Evolutionary conservation across 495 filamentous ascomycete genomes (phyloP).

Genomic region (Aspergillus funiculosus): DNA sequence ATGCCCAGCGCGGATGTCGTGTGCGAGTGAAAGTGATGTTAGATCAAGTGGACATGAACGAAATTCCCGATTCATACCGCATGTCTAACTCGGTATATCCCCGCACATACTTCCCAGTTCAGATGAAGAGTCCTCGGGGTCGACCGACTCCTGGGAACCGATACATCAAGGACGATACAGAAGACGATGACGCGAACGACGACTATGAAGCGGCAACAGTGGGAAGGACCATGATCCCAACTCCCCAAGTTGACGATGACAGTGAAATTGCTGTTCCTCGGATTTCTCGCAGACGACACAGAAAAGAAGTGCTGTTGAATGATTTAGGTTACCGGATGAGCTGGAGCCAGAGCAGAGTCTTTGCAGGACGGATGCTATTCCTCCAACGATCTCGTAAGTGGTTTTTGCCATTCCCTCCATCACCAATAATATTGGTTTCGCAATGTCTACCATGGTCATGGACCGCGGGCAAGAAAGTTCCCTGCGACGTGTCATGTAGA

Average conservation of each 20-base stretch:
- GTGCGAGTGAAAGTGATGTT: conserved; percentile 83
- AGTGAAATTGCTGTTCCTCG: conserved; percentile 66
- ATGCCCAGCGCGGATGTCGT: conserved; percentile 67
- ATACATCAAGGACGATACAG: conserved; percentile 59
- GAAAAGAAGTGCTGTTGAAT: conserved; percentile 80
- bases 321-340: conserved; percentile 92
- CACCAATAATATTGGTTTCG: conserved; percentile 9
- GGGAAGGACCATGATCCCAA: conserved; percentile 56
- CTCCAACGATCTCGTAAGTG: conserved; percentile 87
- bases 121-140: conserved; percentile 72
- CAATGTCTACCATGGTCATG: too few species aligned
- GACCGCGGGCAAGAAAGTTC: too few species aligned
- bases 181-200: conserved; percentile 53
- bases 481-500: too few species aligned
- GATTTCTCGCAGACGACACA: conserved; percentile 57
- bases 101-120: conserved; percentile 78
- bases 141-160: conserved; percentile 56
- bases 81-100: conserved; percentile 83
- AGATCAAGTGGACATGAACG: conserved; percentile 81
- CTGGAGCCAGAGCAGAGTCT: conserved; percentile 87
- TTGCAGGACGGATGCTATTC: conserved; percentile 78
- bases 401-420: background rate
- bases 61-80: conserved; percentile 91
- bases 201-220: conserved; percentile 47
- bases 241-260: conserved; percentile 72